phyloP scores from a whole-genome alignment of 257 asterid genomes.

The Ligustrum vulgare region DNA sequence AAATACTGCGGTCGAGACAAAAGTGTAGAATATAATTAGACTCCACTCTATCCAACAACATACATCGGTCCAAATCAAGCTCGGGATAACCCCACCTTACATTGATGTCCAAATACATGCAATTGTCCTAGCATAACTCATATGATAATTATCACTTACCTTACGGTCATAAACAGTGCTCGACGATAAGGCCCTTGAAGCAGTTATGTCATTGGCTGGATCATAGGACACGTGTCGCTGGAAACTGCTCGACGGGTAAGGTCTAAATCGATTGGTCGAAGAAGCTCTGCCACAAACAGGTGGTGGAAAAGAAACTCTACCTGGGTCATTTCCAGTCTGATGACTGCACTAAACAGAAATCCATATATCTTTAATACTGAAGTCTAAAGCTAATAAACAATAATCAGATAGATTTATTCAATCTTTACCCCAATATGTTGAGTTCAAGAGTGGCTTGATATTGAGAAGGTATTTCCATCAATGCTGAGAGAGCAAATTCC shows the following conservation, averaged over 20 bases:
- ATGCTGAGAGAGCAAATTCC: slow-evolving; percentile 45
- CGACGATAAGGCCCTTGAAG: slow-evolving; percentile 30
- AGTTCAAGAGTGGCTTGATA: slow-evolving; percentile 54
- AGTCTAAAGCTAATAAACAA: neutral
- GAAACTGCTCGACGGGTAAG: slow-evolving; percentile 41
- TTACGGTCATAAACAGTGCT: slow-evolving; percentile 40
- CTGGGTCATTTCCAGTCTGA: slow-evolving; percentile 33
- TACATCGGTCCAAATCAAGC: neutral
- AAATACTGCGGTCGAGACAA: neutral
- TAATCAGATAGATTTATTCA: neutral
- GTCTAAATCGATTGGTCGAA: slow-evolving; percentile 19
- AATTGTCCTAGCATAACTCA: neutral
- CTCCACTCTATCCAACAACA: neutral
- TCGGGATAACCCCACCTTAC: neutral
- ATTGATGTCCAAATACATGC: neutral
- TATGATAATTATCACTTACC: slow-evolving; percentile 27
- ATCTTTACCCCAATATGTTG: slow-evolving; percentile 42
- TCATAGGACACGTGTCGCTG: slow-evolving; percentile 24
- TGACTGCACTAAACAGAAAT: slow-evolving; percentile 26
- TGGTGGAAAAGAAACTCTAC: slow-evolving; percentile 36
- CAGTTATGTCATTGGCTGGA: slow-evolving; percentile 18
- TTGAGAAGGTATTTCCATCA: slow-evolving; percentile 56
- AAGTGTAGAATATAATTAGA: neutral
- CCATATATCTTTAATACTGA: neutral
- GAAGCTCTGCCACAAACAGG: slow-evolving; percentile 32